Evolutionary conservation across 352 stramenopile genomes (phyloP), one percentile per base, ranked within the genome.

Genomic region (Ophiocytium majus): DNA sequence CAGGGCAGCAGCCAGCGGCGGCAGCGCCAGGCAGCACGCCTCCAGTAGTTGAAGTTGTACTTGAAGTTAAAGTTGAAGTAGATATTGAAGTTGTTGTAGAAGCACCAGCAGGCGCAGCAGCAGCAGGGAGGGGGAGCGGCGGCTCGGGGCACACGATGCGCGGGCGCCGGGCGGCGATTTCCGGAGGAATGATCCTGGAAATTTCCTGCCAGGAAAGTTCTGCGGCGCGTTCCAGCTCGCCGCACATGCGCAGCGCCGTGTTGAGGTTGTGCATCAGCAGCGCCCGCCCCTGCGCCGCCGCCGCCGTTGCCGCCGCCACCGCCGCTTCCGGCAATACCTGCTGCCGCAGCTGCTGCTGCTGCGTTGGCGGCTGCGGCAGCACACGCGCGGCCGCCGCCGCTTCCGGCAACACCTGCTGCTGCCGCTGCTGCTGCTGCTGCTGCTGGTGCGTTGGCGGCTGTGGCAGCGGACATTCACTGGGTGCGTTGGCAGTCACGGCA

Each of bases 261-360:
- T 88, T 88, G 1, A 88, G 81, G 37, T 88, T 88, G 57, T 86
- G 76, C 19, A 88, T 33, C 33, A 66, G 79, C 37, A 50, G 31
- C 17, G 84, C 33, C 74, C 80, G 86, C 1, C 81, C 63, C 23
- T 49, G 81, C 33, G 86, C 43, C 64, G 9, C 71, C 33, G 82
- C 32, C 14, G 86, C 37, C 14, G 84, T 0, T 74, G 50, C 83
- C 86, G 9, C 86, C 43, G 9, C 57, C 49, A 76, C 37, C 80
- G 14, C 79, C 83, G 14, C 80, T 49, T 33, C 71, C 35, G n/a
- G 63, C 80, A 28, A 86, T 63, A 10, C 50, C 81, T 82, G 43
- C 86, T 86, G 33, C 71, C 19, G 19, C 83, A 82, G n/a, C n/a
- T n/a, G n/a, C n/a, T 5, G 71, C 84, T 19, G 84, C 79, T 19